A percentile compares a stretch with the other conserved stretches of the same genome.
Conservation (phyloP, 441 rosid genomes). For the Populus tomentosa region DNA sequence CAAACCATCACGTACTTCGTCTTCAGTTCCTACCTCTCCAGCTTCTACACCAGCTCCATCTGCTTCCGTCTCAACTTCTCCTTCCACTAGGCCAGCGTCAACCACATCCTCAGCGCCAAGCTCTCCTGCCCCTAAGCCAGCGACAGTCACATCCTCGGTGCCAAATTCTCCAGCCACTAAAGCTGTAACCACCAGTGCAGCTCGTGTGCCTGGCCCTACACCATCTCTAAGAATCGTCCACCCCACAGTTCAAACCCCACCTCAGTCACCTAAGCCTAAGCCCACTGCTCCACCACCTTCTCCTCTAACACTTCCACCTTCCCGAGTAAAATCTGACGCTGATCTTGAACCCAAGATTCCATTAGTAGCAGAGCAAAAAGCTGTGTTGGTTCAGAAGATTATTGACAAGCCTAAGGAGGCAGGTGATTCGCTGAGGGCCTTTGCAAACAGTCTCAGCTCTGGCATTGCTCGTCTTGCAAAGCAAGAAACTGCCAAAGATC, state of each 20-base stretch:
- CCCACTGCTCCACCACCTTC: slow-evolving; percentile 56
- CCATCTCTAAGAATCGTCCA: slow-evolving; percentile 28
- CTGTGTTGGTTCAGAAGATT: slow-evolving; percentile 55
- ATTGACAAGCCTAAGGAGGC: slow-evolving; percentile 26
- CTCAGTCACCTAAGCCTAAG: slow-evolving; percentile 36
- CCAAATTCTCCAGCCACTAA: slow-evolving; percentile 24
- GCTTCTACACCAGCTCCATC: slow-evolving; percentile 9
- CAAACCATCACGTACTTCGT: slow-evolving; percentile 1
- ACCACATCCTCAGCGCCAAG: slow-evolving; percentile 14
- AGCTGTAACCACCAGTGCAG: slow-evolving; percentile 18
- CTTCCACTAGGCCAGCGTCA: slow-evolving; percentile 5
- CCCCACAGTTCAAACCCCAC: slow-evolving; percentile 34
- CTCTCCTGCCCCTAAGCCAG: slow-evolving; percentile 26
- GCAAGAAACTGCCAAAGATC: slow-evolving; percentile 15
- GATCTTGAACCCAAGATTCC: slow-evolving; percentile 44
- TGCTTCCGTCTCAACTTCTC: slow-evolving; percentile 24
- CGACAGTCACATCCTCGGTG: slow-evolving; percentile 8
- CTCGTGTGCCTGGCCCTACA: slow-evolving; percentile 25
- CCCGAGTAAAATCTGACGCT: slow-evolving; percentile 39
- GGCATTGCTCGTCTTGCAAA: slow-evolving; percentile 21
- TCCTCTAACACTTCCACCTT: slow-evolving; percentile 62
- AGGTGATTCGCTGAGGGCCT: slow-evolving; percentile 4
- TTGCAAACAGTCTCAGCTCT: slow-evolving; percentile 13
- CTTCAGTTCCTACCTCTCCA: slow-evolving; percentile 22
- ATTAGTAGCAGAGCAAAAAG: slow-evolving; percentile 53